A percentile compares a stretch with the other conserved stretches of the same genome.
phyloP scores from a whole-genome alignment of 768 basidiomycete genomes.

The Suillus fuscotomentosus region DNA sequence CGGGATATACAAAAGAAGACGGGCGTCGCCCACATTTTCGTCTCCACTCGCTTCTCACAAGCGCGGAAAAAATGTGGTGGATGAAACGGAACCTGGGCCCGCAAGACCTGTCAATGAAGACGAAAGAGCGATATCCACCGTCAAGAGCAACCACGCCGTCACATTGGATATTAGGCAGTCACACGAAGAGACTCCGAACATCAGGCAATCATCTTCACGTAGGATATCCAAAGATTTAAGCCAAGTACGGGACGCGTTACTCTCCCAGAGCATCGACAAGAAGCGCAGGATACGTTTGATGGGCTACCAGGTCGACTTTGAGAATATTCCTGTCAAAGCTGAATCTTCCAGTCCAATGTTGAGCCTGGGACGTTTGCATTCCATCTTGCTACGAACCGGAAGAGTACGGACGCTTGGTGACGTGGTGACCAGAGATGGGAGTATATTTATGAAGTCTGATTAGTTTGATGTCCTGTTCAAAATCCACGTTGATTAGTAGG shows the following conservation, averaged over 20 bases:
- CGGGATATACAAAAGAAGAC: background rate
- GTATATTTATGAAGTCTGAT: slow-evolving; percentile 17
- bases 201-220: background rate
- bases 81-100: background rate
- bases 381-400: slow-evolving; percentile 25
- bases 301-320: slow-evolving; percentile 19
- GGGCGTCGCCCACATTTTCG: slow-evolving; percentile 7
- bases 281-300: slow-evolving; percentile 15
- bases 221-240: background rate
- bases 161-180: background rate
- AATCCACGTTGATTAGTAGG: too few species aligned
- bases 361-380: slow-evolving; percentile 9
- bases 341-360: slow-evolving; percentile 10
- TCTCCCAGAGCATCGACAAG: background rate
- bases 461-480: background rate
- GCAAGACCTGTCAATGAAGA: background rate
- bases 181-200: background rate
- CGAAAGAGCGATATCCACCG: background rate
- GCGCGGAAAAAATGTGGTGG: slow-evolving; percentile 7
- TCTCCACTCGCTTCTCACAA: slow-evolving; percentile 16
- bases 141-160: background rate
- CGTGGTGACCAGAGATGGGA: slow-evolving; percentile 19
- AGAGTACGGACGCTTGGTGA: slow-evolving; percentile 22
- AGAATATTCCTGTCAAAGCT: slow-evolving; percentile 9
- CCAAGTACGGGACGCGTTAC: background rate